phyloP scores from a whole-genome alignment of 495 filamentous ascomycete species.

The Terfezia claveryi region DNA sequence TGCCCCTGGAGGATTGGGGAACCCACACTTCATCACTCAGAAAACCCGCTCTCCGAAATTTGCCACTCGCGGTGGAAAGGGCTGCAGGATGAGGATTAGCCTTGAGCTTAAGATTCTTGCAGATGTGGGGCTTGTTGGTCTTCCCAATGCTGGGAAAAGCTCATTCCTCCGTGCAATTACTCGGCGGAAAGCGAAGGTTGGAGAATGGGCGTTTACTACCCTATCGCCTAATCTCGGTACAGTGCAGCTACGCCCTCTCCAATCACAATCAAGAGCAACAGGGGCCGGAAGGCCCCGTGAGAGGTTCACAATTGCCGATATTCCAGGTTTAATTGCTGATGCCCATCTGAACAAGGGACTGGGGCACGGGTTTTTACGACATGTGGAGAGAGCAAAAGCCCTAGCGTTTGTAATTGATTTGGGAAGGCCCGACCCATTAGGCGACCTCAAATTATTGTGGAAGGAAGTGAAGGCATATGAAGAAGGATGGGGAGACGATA shows the following conservation, averaged over 20 bases:
- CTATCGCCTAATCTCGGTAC: constrained; percentile 87
- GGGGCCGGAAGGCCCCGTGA: constrained; percentile 28
- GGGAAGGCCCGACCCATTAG: constrained; percentile 51
- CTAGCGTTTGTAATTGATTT: constrained; percentile 89
- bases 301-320: constrained; percentile 83
- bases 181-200: constrained; percentile 66
- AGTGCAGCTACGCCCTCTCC: constrained; percentile 54
- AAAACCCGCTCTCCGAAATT: constrained; percentile 52
- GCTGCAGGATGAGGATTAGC: constrained; percentile 55
- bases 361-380: constrained; percentile 75
- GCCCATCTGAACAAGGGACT: constrained; percentile 84
- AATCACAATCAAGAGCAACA: constrained; percentile 18
- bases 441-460: constrained; percentile 63
- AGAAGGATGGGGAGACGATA: constrained; percentile 28
- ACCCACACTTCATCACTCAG: constrained; percentile 69
- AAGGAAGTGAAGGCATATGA: constrained; percentile 75
- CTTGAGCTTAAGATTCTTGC: constrained; percentile 88
- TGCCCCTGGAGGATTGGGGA: constrained; percentile 72
- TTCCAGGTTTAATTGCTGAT: constrained; percentile 73
- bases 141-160: constrained; percentile 92
- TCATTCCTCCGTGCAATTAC: constrained; percentile 73
- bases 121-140: constrained; percentile 80
- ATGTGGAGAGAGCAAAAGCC: constrained; percentile 80
- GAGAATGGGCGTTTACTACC: constrained; percentile 93
- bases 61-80: constrained; percentile 65